Evolutionary conservation across 768 basidiomycete genomes (phyloP), one percentile per base, ranked within the genome.

Genomic region (Rhizopogon vesiculosus): DNA sequence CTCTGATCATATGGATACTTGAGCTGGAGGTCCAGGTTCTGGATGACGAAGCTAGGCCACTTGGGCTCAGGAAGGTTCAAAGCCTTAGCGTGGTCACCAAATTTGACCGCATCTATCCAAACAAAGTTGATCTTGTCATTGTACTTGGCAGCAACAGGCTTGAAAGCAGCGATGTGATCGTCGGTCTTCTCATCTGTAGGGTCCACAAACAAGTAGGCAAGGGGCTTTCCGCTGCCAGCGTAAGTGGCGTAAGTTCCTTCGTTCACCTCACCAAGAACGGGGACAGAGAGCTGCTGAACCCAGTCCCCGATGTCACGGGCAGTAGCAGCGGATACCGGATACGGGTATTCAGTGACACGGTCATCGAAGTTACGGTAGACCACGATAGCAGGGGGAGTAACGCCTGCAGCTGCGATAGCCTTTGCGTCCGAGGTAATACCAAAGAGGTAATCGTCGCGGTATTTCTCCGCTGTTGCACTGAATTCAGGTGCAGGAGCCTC

Each of bases 61-160:
- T 88, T 87, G 63, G 84, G 72, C 65, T 93, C 91, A 28, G 70
- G 68, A 54, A 99, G 80, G 80, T 95, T 96, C 56, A 99, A 82
- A 1, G 91, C 90, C 73, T 93, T 94, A 62, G 88, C 97, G 76
- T 99, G 97, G 65, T 98, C 96, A 64, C 83, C 84, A 64, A 94
- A 99, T 71, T 94, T 93, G 75, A 88, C 75, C 22, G 93, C 94
- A 70, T 99, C 97, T 63, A 99, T 98, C 86, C 87, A 96, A 58
- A 98, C 96, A 70, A 98, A 97, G 85, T 97, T 97, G 69, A 98
- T 66, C 74, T 91, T 86, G 63, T 85, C 81, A 74, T 91, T 93
- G 78, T 83, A 84, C 67, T 86, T 83, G 51, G 84, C 75, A 7
- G 97, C 97, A 51, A 96, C 70, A 8, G 92, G 86, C 62, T 78